phyloP scores from a whole-genome alignment of 208 protist species.

The Polymyxa betae region DNA sequence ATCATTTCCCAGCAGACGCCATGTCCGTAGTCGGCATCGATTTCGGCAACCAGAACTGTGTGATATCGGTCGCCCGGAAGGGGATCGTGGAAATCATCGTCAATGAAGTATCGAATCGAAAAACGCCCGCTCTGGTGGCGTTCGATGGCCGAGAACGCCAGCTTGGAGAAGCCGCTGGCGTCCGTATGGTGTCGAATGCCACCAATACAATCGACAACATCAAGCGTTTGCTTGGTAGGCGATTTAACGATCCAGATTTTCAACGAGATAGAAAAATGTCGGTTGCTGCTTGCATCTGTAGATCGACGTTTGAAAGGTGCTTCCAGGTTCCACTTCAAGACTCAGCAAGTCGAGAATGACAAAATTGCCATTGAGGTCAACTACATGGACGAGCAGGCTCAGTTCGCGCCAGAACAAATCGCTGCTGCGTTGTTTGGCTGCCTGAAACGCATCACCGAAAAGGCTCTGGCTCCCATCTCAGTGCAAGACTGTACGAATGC shows the following conservation, averaged over 20 bases:
- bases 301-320: background rate
- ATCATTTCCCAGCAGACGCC: background rate
- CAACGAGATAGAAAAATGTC: conserved; percentile 38
- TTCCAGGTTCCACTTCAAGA: conserved; percentile 38
- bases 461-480: conserved; percentile 43
- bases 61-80: conserved; percentile 56
- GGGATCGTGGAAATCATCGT: conserved; percentile 61
- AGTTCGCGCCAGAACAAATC: conserved; percentile 53
- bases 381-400: conserved; percentile 23
- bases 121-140: conserved; percentile 63
- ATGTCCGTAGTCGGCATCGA: conserved; percentile 63
- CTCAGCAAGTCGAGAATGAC: conserved; percentile 52
- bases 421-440: conserved; percentile 30
- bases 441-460: conserved; percentile 55
- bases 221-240: conserved; percentile 61
- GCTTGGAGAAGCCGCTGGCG: conserved; percentile 50
- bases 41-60: conserved; percentile 63
- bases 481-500: conserved; percentile 47
- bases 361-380: conserved; percentile 59
- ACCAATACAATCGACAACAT: conserved; percentile 57
- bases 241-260: conserved; percentile 28
- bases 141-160: conserved; percentile 53
- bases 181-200: conserved; percentile 60
- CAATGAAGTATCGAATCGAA: conserved; percentile 62
- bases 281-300: background rate